phyloP scores from a whole-genome alignment of 106 monocot species.

The Chionographis japonica region DNA sequence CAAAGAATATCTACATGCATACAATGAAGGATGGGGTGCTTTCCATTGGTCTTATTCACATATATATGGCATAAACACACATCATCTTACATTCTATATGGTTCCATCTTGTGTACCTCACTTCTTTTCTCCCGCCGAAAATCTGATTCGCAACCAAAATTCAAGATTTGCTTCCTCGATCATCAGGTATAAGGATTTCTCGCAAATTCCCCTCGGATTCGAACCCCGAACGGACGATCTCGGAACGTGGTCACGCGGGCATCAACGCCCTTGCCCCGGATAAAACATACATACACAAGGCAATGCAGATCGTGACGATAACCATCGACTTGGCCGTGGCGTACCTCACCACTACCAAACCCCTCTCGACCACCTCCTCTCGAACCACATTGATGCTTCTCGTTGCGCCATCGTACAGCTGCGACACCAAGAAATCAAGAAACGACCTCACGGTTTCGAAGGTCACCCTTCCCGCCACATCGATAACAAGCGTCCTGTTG shows the following conservation, averaged over 20 bases:
- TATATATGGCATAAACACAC: too few species aligned
- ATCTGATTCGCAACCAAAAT: too few species aligned
- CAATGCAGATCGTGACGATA: conserved; percentile 58
- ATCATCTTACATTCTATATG: too few species aligned
- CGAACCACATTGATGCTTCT: conserved; percentile 23
- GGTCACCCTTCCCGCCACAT: conserved; percentile 71
- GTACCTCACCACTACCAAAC: conserved; percentile 48
- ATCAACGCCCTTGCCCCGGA: conserved; percentile 37
- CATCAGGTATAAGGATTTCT: too few species aligned
- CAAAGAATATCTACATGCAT: too few species aligned
- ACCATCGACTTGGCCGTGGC: conserved; percentile 65
- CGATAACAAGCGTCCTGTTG: conserved; percentile 66
- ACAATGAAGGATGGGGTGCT: too few species aligned
- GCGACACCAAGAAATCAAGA: conserved; percentile 59
- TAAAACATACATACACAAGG: conserved; percentile 57
- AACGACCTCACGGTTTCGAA: conserved; percentile 67
- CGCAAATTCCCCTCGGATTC: neutral
- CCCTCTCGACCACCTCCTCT: conserved; percentile 32
- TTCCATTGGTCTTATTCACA: too few species aligned
- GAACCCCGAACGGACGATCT: neutral
- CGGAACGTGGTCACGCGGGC: conserved; percentile 20
- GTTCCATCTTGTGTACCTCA: too few species aligned
- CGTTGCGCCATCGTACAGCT: conserved; percentile 28
- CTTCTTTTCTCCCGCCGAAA: too few species aligned
- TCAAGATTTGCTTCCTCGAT: too few species aligned